Evolutionary conservation across 1,139 yeast species (phyloP), one percentile per base, ranked within the genome.

Genomic region (Yamadazyma sp.): DNA sequence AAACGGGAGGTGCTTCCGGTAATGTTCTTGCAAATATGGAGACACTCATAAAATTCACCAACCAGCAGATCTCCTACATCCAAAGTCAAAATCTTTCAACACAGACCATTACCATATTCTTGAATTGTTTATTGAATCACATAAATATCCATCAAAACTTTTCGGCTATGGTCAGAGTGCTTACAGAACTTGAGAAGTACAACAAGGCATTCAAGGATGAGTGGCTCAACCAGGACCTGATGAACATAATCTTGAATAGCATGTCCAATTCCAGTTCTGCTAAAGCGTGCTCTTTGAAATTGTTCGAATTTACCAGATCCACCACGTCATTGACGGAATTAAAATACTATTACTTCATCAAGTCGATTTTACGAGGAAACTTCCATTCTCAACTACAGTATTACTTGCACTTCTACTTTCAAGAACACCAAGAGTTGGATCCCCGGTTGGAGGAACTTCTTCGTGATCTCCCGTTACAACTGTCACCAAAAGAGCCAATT

Each of bases 91-190:
- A 48, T 1, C 53, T 53, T 32, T 43, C 54, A 10, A 17, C 21
- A 3, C 43, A 44, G n/a, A 62, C 71, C 5, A 44, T 53, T 11
- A 56, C 51, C 3, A 36, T 68, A 4, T 67, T 70, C 41, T 45
- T 68, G 17, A 67, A 69, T 45, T 67, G 76, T 43, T 34, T 69
- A 6, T 48, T 71, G 18, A 61, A 66, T 42, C 76, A 70, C 46
- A 48, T 67, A 16, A 56, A 54, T 29, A 39, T 60, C 12, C 54
- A 61, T 41, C 74, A 68, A 41, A 69, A 68, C 43, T 63, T 65
- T 34, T 53, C 67, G 0, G 73, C 67, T 0, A 46, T 60, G 2
- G 55, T 57, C 0, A 46, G 52, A 27, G 60, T 57, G 0, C 46
- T 70, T 10, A 35, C 42, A 3, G 47, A 48, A 5, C 38, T 67